Percentiles rank a stretch among this genome's conserved stretches.
Conservation (phyloP, 2,329 filamentous ascomycete species). For the Clarireedia paspali region DNA sequence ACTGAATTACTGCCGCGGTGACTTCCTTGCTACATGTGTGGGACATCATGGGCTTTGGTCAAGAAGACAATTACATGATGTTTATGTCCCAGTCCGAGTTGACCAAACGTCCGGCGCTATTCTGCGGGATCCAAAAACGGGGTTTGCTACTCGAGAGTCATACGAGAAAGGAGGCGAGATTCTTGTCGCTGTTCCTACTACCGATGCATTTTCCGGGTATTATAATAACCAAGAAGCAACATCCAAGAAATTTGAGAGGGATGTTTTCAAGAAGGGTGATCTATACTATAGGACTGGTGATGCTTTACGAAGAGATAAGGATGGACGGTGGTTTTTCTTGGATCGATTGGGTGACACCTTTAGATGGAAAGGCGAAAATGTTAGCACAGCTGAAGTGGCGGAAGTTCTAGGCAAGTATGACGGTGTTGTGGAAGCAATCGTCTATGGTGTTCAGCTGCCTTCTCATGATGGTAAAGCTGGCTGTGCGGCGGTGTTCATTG, state of each 20-base stretch:
- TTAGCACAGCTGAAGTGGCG: constrained; percentile 59
- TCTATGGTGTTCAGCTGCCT: constrained; percentile 60
- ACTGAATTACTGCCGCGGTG: constrained; percentile 51
- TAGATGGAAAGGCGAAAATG: constrained; percentile 66
- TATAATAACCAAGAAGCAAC: constrained; percentile 61
- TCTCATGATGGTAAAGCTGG: constrained; percentile 62
- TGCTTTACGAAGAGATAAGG: constrained; percentile 49
- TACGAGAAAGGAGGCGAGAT: constrained; percentile 71
- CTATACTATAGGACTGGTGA: constrained; percentile 63
- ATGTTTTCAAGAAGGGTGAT: constrained; percentile 62
- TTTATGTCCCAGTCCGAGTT: constrained; percentile 58
- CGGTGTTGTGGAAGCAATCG: constrained; percentile 57
- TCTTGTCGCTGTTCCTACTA: constrained; percentile 51
- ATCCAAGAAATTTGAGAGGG: constrained; percentile 52
- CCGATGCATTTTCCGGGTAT: constrained; percentile 58
- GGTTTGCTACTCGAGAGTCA: constrained; percentile 54
- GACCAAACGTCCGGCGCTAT: constrained; percentile 63
- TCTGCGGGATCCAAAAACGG: constrained; percentile 56
- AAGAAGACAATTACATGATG: constrained; percentile 44
- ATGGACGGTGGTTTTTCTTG: constrained; percentile 63
- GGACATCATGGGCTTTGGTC: constrained; percentile 63
- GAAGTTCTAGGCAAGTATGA: constrained; percentile 53
- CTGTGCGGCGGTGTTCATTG: constrained; percentile 55
- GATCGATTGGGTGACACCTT: constrained; percentile 68
- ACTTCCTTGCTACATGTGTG: constrained; percentile 56